phyloP scores from a whole-genome alignment of 441 rosid species.

The Dalechampia spathulata region DNA sequence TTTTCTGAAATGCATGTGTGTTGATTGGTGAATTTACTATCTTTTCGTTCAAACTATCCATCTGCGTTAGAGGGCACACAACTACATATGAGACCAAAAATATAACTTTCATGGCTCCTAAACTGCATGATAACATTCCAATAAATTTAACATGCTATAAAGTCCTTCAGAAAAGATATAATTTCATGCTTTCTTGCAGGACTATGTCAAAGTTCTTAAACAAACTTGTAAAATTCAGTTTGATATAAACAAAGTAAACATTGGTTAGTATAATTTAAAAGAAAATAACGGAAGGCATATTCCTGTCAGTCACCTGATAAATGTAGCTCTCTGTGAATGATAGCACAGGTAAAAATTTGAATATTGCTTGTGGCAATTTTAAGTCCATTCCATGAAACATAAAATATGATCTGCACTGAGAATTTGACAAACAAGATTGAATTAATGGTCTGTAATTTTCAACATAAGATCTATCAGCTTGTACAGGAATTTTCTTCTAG shows the following conservation, averaged over 20 bases:
- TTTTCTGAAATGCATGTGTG: constrained; percentile 22
- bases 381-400: constrained; percentile 80
- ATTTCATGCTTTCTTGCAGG: not conserved
- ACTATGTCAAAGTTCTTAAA: not conserved
- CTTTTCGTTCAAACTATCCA: constrained; percentile 76
- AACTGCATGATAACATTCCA: not conserved
- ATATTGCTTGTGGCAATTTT: constrained; percentile 42
- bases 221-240: not conserved
- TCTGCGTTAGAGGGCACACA: constrained; percentile 32
- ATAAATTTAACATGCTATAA: not conserved
- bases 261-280: too few relatives aligned
- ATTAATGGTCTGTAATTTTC: not conserved
- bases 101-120: not conserved
- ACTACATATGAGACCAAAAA: not conserved
- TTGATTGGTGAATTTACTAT: constrained; percentile 31
- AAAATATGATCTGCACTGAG: constrained; percentile 88
- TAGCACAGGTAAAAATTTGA: constrained; percentile 67
- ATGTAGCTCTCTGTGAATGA: constrained; percentile 73
- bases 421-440: constrained; percentile 5
- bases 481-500: too few relatives aligned
- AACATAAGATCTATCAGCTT: too few relatives aligned
- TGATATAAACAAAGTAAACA: too few relatives aligned
- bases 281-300: not conserved
- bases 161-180: not conserved
- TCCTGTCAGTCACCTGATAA: constrained; percentile 52